Evolutionary conservation across 331 rosid species (phyloP).

Genomic region (Malus hybrid): DNA sequence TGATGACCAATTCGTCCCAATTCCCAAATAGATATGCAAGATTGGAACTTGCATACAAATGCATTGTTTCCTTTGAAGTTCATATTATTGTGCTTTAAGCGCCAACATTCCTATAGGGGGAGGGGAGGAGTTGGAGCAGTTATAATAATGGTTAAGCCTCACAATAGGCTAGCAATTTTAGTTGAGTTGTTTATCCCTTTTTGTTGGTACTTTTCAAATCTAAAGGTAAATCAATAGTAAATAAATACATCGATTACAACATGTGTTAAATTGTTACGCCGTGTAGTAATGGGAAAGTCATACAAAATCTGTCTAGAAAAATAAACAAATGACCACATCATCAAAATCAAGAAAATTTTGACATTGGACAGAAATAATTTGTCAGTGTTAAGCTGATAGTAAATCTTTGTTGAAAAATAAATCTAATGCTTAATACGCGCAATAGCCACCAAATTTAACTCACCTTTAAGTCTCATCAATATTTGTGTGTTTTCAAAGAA

Average conservation of each 20-base stretch:
- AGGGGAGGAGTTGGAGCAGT: background rate
- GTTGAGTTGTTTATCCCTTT: no score
- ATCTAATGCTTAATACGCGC: background rate
- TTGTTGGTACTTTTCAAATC: background rate
- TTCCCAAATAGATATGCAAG: slow-evolving; percentile 12
- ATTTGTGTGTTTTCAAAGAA: background rate
- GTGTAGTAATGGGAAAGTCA: background rate
- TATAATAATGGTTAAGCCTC: no score
- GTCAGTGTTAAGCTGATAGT: background rate
- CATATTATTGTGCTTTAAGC: background rate
- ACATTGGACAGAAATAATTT: background rate
- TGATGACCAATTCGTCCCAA: slow-evolving; percentile 23
- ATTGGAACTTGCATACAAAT: background rate
- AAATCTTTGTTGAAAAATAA: no score
- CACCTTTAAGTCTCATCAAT: no score
- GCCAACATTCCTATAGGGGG: background rate
- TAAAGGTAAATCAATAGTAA: no score
- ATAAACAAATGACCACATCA: background rate
- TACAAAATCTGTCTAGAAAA: no score
- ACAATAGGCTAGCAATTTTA: background rate
- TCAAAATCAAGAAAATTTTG: background rate
- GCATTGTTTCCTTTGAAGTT: background rate
- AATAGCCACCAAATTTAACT: background rate
- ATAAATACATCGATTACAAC: no score
- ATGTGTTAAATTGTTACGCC: background rate